Percentiles rank a stretch among this genome's conserved stretches.
These are phyloP conservation scores for Phycomyces nitens DNA, from an alignment of 192 early-diverging fungal species.

Conservation along the genomic window DNA sequence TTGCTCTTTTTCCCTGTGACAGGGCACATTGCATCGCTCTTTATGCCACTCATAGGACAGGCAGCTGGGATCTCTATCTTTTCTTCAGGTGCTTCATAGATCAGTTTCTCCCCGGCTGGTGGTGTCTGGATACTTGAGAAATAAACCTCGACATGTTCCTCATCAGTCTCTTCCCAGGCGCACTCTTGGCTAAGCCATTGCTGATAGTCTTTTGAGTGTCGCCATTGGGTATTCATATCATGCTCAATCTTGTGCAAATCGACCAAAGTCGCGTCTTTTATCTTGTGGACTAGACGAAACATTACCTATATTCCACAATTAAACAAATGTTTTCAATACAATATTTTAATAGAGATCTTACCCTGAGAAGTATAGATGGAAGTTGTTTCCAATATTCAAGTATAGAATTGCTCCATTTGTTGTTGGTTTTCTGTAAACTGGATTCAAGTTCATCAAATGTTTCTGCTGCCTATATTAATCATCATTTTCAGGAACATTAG, in stretches of 20 bases:
- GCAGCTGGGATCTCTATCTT: not conserved
- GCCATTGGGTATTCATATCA: conserved; percentile 14
- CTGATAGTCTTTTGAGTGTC: conserved; percentile 14
- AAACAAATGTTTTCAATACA: no score
- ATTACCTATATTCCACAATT: conserved; percentile 1
- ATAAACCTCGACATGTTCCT: not conserved
- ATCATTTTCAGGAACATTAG: not conserved
- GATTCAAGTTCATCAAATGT: conserved; percentile 28
- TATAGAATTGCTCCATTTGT: conserved; percentile 41
- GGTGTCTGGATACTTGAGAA: no score
- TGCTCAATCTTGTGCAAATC: conserved; percentile 13
- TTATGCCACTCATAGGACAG: no score
- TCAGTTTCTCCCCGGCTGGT: not conserved
- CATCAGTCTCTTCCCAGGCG: not conserved
- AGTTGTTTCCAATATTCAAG: conserved; percentile 33
- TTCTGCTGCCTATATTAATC: conserved; percentile 22
- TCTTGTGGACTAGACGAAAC: conserved; percentile 4
- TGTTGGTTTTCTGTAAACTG: conserved; percentile 32
- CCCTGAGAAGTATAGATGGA: conserved; percentile 35
- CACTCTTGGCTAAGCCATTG: conserved; percentile 1
- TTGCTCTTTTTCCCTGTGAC: not conserved
- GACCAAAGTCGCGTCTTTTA: not conserved
- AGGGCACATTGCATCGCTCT: not conserved
- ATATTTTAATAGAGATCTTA: conserved; percentile 7
- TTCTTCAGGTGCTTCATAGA: conserved; percentile 12